phyloP scores from a whole-genome alignment of 768 basidiomycete species.

The Astraeus odoratus region DNA sequence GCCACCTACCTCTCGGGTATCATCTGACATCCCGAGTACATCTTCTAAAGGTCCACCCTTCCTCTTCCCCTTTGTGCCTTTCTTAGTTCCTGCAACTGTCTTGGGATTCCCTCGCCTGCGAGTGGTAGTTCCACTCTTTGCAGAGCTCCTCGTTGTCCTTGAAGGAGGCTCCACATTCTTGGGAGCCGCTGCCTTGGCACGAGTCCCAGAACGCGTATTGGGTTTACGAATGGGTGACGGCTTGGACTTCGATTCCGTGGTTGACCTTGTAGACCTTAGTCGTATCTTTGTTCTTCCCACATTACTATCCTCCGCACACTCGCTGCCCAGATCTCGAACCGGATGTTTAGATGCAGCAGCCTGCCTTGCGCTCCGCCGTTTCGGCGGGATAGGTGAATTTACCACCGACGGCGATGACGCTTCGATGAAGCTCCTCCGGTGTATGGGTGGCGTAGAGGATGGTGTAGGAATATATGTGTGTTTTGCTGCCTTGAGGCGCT shows the following conservation, averaged over 20 bases:
- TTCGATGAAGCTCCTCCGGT: background rate
- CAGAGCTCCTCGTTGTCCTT: conserved; percentile 5
- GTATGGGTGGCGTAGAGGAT: conserved; percentile 14
- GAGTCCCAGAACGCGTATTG: background rate
- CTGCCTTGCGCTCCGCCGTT: conserved; percentile 21
- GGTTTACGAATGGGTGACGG: background rate
- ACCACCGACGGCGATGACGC: conserved; percentile 9
- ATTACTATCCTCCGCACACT: conserved; percentile 8
- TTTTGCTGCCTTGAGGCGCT: conserved; percentile 11
- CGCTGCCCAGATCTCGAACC: conserved; percentile 1
- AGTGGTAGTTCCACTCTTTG: background rate
- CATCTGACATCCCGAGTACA: conserved; percentile 24
- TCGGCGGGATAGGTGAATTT: conserved; percentile 12
- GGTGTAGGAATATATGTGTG: conserved; percentile 21
- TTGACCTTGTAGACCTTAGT: background rate
- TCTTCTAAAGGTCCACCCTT: conserved; percentile 17
- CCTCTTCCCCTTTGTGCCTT: conserved; percentile 20
- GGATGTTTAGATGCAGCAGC: conserved; percentile 13
- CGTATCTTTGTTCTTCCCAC: conserved; percentile 13
- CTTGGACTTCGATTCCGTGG: background rate
- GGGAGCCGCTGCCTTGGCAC: background rate
- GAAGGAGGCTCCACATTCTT: conserved; percentile 11
- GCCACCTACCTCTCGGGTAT: conserved; percentile 23
- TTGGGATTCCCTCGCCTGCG: conserved; percentile 19
- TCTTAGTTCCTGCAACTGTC: conserved; percentile 3